Base-by-base conservation (phyloP, 345 rosid genomes). In the Garcia nutans region DNA sequence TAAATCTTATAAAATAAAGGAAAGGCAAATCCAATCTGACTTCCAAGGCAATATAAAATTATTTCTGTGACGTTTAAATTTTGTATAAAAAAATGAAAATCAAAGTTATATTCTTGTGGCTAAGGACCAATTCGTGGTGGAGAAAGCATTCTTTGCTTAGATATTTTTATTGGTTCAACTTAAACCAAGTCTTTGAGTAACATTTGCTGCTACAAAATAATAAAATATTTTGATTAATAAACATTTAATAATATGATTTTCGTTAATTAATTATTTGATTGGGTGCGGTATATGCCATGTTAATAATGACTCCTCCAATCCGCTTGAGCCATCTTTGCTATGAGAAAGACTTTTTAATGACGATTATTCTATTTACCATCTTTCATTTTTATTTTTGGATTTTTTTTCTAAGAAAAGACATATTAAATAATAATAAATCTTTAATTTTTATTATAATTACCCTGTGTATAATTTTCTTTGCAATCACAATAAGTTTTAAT, bases 91-190 rank as follows among this genome's bases (percentile, higher is more conserved):
- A 49, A 26, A 31, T 33, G n/a, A 8, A 20, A 61, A n/a, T 5
- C 23, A 54, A 8, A 23, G 8, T 10, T 11, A 68, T 0, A 31
- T 23, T 2, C 22, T 65, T 73, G 87, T 80, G 90, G 90, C 74
- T 74, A 82, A 71, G 84, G 77, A 65, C 61, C 28, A 41, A 80
- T 82, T 55, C 1, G 87, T 85, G 90, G 90, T 78, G 85, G 67
- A 15, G 75, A 57, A 74, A 6, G 9, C 44, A 62, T 58, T 61
- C 11, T n/a, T 1, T 9, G 23, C 74, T 22, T 6, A 26, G 80
- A 79, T 68, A 65, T 78, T 77, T 37, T 64, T 59, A 37, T 3
- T 20, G 3, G 4, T 57, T 42, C 23, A 5, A 66, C 65, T 41
- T 66, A 0, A 12, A 12, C 63, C 49, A 20, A 37, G 2, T 64